Evolutionary conservation across 1,284 basidiomycete genomes (phyloP).

Genomic region (Sporisorium iseilematis-ciliati): DNA sequence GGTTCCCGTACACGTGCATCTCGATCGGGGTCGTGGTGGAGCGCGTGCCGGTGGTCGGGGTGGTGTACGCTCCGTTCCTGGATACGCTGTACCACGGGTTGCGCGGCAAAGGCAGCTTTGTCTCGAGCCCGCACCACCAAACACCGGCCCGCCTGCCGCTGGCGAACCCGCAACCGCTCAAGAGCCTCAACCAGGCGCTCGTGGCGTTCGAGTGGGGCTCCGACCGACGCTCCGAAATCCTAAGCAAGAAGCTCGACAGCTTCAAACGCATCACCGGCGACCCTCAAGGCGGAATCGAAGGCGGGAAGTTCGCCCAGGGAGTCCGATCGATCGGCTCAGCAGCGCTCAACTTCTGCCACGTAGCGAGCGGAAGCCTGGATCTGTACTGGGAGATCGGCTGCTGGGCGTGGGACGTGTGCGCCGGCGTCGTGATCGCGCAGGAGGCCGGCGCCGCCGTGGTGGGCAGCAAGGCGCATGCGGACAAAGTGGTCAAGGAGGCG

Average conservation of each 20-base stretch:
- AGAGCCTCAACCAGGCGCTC: constrained; percentile 83
- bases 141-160: constrained; percentile 76
- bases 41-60: constrained; percentile 80
- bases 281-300: constrained; percentile 74
- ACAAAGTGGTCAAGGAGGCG: constrained; percentile 72
- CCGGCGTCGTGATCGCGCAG: constrained; percentile 90
- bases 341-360: constrained; percentile 63
- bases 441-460: constrained; percentile 75
- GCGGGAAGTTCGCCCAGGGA: constrained; percentile 88
- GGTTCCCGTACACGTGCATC: constrained; percentile 82
- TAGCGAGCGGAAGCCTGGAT: constrained; percentile 63
- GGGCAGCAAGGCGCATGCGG: constrained; percentile 52
- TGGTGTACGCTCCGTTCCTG: constrained; percentile 82
- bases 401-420: constrained; percentile 73
- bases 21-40: constrained; percentile 90
- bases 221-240: constrained; percentile 76
- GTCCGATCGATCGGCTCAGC: constrained; percentile 62
- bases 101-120: constrained; percentile 82
- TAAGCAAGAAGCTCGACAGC: constrained; percentile 77
- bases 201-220: constrained; percentile 93
- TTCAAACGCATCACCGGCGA: constrained; percentile 85
- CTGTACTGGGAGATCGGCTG: constrained; percentile 69
- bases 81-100: constrained; percentile 81
- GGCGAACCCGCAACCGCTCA: constrained; percentile 76
- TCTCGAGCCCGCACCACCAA: constrained; percentile 72